Evolutionary conservation across 768 basidiomycete genomes (phyloP).

Genomic region (Amanita inopinata): DNA sequence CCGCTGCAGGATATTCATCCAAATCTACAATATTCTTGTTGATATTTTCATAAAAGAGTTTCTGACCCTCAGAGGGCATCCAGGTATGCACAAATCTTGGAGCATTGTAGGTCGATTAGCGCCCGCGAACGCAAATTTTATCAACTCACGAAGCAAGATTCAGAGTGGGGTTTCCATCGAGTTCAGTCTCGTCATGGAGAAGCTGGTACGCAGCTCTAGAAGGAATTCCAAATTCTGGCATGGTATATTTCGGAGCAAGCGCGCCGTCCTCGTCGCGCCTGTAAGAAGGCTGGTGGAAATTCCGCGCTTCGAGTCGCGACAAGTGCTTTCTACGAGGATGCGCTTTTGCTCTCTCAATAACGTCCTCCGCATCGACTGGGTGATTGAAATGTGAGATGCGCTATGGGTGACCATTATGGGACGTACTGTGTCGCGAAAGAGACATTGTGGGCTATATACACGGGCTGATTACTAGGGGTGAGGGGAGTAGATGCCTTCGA

Average conservation of each 20-base stretch:
- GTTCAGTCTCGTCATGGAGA: slow-evolving; percentile 44
- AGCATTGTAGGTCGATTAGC: too few species aligned
- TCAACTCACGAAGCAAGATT: slow-evolving; percentile 56
- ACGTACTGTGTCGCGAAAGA: too few species aligned
- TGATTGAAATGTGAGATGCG: neutral
- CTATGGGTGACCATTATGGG: neutral
- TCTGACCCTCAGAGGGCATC: slow-evolving; percentile 45
- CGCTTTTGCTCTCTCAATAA: slow-evolving; percentile 32
- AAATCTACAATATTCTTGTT: slow-evolving; percentile 57
- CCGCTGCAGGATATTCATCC: slow-evolving; percentile 57
- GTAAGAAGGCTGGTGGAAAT: slow-evolving; percentile 24
- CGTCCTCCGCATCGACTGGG: slow-evolving; percentile 38
- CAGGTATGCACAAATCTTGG: slow-evolving; percentile 45
- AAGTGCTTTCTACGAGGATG: slow-evolving; percentile 30
- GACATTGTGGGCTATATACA: too few species aligned
- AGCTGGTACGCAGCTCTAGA: slow-evolving; percentile 39
- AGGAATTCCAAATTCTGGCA: slow-evolving; percentile 34
- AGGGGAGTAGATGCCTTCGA: too few species aligned
- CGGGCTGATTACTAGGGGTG: too few species aligned
- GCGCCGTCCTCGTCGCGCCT: slow-evolving; percentile 31
- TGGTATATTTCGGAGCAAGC: slow-evolving; percentile 32
- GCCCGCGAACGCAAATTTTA: too few species aligned
- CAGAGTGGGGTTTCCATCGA: slow-evolving; percentile 48
- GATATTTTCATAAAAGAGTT: slow-evolving; percentile 53
- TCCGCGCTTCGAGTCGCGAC: slow-evolving; percentile 17